These are phyloP conservation scores for Sechiopsis laciniata DNA, from an alignment of 306 rosid species.

Conservation along the genomic window DNA sequence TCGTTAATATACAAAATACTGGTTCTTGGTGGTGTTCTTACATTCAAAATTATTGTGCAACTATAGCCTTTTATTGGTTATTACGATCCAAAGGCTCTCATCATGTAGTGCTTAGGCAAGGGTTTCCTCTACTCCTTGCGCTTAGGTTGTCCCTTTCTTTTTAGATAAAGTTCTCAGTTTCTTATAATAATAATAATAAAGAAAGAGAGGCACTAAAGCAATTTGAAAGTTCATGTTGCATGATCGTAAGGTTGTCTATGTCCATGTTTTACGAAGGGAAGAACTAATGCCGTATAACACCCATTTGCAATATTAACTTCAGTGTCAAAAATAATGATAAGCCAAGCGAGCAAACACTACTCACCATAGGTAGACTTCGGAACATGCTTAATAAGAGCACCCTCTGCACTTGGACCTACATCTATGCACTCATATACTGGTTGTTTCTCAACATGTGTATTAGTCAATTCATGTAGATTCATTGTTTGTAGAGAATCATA, in stretches of 20 bases:
- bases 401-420: slow-evolving; percentile 50
- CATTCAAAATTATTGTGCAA: background rate
- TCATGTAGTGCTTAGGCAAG: background rate
- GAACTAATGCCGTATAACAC: background rate
- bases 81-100: background rate
- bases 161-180: background rate
- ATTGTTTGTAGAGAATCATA: slow-evolving; percentile 66
- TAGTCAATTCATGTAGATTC: slow-evolving; percentile 33
- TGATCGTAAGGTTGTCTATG: background rate
- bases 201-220: background rate
- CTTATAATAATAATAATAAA: background rate
- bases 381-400: slow-evolving; percentile 24
- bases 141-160: background rate
- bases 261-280: slow-evolving; percentile 2
- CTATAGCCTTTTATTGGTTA: background rate
- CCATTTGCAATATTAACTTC: background rate
- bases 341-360: slow-evolving; percentile 24
- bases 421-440: slow-evolving; percentile 48
- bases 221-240: too few species aligned
- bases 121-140: background rate
- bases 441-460: slow-evolving; percentile 33
- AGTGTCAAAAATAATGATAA: background rate
- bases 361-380: slow-evolving; percentile 38
- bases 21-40: background rate
- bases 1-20: background rate